These are phyloP conservation scores for Diplocarpon rosae DNA, from an alignment of 2,329 filamentous ascomycete genomes.

Conservation along the genomic window DNA sequence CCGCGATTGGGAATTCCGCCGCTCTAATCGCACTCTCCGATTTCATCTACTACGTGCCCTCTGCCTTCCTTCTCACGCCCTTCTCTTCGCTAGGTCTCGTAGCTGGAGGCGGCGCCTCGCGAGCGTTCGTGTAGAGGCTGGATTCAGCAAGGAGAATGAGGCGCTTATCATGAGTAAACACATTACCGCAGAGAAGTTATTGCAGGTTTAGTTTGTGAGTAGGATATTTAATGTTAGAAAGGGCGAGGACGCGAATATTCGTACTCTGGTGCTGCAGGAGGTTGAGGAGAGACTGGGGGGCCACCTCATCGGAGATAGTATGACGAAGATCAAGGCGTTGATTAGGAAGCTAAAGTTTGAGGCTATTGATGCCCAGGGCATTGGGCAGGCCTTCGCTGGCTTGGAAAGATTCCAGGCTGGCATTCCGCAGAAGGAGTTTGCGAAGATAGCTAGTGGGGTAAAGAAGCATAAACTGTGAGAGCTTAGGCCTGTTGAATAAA, in stretches of 20 bases:
- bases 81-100: slow-evolving; percentile 87
- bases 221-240: slow-evolving; percentile 53
- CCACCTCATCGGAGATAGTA: slow-evolving; percentile 68
- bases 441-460: slow-evolving; percentile 71
- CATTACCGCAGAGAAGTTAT: slow-evolving; percentile 61
- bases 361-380: slow-evolving; percentile 63
- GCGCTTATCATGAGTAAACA: slow-evolving; percentile 83
- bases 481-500: slow-evolving; percentile 1
- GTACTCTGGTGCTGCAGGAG: slow-evolving; percentile 61
- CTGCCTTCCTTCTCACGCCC: slow-evolving; percentile 78
- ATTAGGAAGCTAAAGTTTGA: slow-evolving; percentile 66
- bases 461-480: slow-evolving; percentile 83
- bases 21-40: slow-evolving; percentile 75
- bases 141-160: slow-evolving; percentile 80
- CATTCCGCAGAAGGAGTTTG: slow-evolving; percentile 80
- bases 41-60: slow-evolving; percentile 80
- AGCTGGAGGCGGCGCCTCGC: slow-evolving; percentile 72
- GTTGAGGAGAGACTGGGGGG: slow-evolving; percentile 69
- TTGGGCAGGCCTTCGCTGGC: slow-evolving; percentile 76
- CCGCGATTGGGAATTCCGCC: slow-evolving; percentile 77
- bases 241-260: slow-evolving; percentile 60
- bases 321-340: slow-evolving; percentile 76
- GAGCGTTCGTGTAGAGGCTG: slow-evolving; percentile 68
- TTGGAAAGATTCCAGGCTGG: slow-evolving; percentile 56
- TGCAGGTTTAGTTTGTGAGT: slow-evolving; percentile 74